Percentiles rank a stretch among this genome's conserved stretches.
These are phyloP conservation scores for Trichoderma virens DNA, from an alignment of 495 filamentous ascomycete genomes.

Conservation along the genomic window DNA sequence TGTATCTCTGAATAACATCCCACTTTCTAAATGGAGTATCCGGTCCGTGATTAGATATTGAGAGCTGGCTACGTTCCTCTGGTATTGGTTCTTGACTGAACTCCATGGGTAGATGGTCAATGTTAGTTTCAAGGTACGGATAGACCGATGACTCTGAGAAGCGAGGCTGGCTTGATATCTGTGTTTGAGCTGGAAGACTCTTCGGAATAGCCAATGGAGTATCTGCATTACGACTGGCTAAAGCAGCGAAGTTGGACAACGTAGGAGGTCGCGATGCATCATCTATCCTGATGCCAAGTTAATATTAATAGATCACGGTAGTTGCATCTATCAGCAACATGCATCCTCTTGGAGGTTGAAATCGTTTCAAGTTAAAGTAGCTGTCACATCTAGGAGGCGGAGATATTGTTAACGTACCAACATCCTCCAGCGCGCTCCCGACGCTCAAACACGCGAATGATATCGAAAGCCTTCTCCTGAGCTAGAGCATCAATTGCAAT, in stretches of 20 bases:
- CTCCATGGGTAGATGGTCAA: slow-evolving; percentile 29
- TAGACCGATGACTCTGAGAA: slow-evolving; percentile 42
- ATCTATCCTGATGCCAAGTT: slow-evolving; percentile 32
- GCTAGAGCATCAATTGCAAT: slow-evolving; percentile 51
- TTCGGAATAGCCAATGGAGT: slow-evolving; percentile 37
- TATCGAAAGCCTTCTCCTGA: slow-evolving; percentile 47
- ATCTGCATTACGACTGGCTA: slow-evolving; percentile 43
- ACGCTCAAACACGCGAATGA: slow-evolving; percentile 52
- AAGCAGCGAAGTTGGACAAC: slow-evolving; percentile 30
- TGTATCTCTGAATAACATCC: slow-evolving; percentile 26
- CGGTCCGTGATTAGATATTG: slow-evolving; percentile 24
- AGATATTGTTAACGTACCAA: slow-evolving; percentile 33
- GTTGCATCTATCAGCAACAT: not conserved
- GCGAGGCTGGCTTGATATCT: slow-evolving; percentile 34
- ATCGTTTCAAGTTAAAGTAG: not conserved
- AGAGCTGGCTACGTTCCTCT: slow-evolving; percentile 19
- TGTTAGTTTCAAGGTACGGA: slow-evolving; percentile 37
- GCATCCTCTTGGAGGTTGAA: not conserved
- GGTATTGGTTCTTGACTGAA: slow-evolving; percentile 36
- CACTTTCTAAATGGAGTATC: slow-evolving; percentile 30
- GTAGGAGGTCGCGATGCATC: slow-evolving; percentile 26
- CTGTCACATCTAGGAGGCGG: not conserved
- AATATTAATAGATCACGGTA: not conserved
- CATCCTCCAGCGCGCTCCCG: slow-evolving; percentile 50
- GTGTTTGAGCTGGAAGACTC: slow-evolving; percentile 37